Base-by-base conservation (phyloP, 345 rosid genomes). In the Mallotus nudiflorus region DNA sequence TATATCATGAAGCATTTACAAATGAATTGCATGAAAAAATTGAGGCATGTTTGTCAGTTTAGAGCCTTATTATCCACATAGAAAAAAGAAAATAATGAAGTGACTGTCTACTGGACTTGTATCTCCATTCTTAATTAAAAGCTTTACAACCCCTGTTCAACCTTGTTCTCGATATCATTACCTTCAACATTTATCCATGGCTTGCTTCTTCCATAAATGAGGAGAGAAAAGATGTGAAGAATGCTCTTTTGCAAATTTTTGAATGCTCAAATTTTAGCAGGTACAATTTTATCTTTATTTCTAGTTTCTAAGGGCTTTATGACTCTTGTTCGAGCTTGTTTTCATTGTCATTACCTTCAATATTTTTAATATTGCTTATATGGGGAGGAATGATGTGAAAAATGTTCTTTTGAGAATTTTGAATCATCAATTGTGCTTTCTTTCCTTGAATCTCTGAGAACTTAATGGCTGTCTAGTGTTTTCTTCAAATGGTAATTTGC, bases 391-490 rank as follows among this genome's bases (percentile, higher is more conserved):
- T 25, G 54, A 53, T 67, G 35, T 52, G 5, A 37, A 53, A 52
- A 31, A 33, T 53, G 13, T n/a, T 40, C 18, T 67, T 33, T 24
- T 67, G 22, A 67, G 14, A 33, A 16, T 24, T n/a, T n/a, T n/a
- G n/a, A n/a, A n/a, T 67, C 31, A 29, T 40, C 15, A 55, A 25
- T 54, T 55, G 6, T 39, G 50, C 33, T 20, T 29, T 33, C 3
- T 62, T 62, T 51, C 29, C 62, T 20, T 62, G 12, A 54, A 50
- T 61, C 20, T 8, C 37, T 37, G 40, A 70, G 45, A 25, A 20
- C 44, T 39, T 20, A 14, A 28, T 52, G 42, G 44, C 31, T 55
- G 29, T 44, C 19, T 31, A 63, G 29, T 62, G 10, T 72, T 72
- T 33, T 29, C 15, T 4, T 46, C 15, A 16, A 7, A 51, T 51